A percentile compares a stretch with the other conserved stretches of the same genome.
phyloP scores from a whole-genome alignment of 306 rosid genomes.

The Lathyrus oleraceus region DNA sequence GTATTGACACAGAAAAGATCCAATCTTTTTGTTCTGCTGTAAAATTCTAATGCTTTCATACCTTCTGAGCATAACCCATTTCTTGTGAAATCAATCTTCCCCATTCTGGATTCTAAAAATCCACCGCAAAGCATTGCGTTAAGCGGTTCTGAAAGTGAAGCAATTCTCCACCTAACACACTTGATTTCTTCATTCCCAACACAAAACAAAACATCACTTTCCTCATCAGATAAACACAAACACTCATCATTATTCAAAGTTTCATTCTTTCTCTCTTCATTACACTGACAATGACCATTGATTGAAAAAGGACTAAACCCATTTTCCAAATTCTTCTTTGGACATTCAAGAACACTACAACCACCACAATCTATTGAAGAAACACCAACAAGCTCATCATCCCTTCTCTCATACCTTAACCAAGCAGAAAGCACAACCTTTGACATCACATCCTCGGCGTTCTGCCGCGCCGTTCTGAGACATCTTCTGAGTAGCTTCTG shows the following conservation, averaged over 20 bases:
- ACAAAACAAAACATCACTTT: constrained; percentile 59
- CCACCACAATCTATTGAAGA: constrained; percentile 71
- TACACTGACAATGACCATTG: constrained; percentile 54
- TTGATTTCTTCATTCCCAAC: constrained; percentile 57
- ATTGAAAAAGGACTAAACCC: constrained; percentile 50
- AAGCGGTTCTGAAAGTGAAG: constrained; percentile 63
- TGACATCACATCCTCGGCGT: constrained; percentile 61
- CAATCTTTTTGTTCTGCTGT: constrained; percentile 66
- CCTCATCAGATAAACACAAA: constrained; percentile 41
- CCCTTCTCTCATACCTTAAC: constrained; percentile 77
- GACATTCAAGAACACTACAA: constrained; percentile 60
- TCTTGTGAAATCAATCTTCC: constrained; percentile 59
- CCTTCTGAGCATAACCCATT: constrained; percentile 63
- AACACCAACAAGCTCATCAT: constrained; percentile 67
- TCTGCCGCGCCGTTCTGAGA: constrained; percentile 57
- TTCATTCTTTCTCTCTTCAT: constrained; percentile 38
- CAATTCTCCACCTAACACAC: constrained; percentile 59
- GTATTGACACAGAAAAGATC: constrained; percentile 52
- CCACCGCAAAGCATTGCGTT: constrained; percentile 73
- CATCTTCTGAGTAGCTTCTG: constrained; percentile 69
- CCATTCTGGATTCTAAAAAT: constrained; percentile 59
- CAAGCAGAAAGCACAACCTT: constrained; percentile 82
- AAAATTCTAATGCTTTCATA: constrained; percentile 70
- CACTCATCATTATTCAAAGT: constrained; percentile 20
- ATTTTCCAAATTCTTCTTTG: constrained; percentile 56